Conservation (phyloP, 805 yeast genomes). For the Metschnikowia gelsemii region DNA sequence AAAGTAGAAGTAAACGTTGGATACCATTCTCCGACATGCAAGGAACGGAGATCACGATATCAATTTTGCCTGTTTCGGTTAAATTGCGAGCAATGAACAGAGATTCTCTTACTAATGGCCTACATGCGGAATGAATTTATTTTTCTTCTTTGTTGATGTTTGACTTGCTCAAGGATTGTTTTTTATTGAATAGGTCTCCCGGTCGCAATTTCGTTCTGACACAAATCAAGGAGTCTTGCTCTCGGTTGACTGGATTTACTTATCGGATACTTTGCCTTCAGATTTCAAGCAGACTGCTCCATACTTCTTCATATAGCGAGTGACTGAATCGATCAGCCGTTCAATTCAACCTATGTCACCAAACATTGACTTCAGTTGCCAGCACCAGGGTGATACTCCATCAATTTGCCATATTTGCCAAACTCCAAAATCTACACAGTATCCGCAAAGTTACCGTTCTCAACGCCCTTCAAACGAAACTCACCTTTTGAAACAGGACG, state of each 20-base stretch:
- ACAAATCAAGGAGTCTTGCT: too few species aligned
- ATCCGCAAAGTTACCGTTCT: not conserved
- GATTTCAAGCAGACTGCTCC: too few species aligned
- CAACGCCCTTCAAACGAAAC: not conserved
- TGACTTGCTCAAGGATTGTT: too few species aligned
- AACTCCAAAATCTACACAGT: not conserved
- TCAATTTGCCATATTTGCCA: not conserved
- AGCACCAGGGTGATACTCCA: not conserved
- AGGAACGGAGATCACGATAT: not conserved
- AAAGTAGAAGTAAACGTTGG: not conserved
- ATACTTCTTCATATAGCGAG: too few species aligned
- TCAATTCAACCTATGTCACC: too few species aligned
- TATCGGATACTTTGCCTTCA: too few species aligned
- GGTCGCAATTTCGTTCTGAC: too few species aligned
- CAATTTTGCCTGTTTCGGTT: not conserved
- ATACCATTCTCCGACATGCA: not conserved
- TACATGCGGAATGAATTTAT: not conserved
- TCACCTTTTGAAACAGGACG: not conserved
- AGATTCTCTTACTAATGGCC: not conserved
- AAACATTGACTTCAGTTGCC: too few species aligned
- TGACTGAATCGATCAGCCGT: too few species aligned
- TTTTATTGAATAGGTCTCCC: too few species aligned
- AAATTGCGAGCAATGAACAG: not conserved
- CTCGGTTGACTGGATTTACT: too few species aligned
- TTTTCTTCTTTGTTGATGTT: not conserved